These are phyloP conservation scores for Tolypocladium ophioglossoides DNA, from an alignment of 2,329 filamentous ascomycete genomes.

Conservation along the genomic window DNA sequence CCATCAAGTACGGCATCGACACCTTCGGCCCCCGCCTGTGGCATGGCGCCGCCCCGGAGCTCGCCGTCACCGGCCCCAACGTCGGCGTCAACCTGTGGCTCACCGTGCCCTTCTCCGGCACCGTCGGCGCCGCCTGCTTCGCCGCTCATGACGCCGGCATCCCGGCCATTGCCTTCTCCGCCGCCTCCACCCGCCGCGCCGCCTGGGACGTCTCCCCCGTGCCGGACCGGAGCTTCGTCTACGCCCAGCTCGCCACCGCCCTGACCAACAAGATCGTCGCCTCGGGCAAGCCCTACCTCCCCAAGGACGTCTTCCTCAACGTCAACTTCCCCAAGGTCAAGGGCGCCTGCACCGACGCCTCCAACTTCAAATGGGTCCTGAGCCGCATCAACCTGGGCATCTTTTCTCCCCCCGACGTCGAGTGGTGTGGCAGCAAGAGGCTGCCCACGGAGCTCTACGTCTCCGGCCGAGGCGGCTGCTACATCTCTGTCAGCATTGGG, in stretches of 20 bases:
- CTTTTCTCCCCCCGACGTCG: conserved; percentile 41
- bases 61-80: conserved; percentile 35
- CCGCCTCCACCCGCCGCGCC: conserved; percentile 35
- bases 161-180: conserved; percentile 60
- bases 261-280: conserved; percentile 44
- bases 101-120: conserved; percentile 50
- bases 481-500: conserved; percentile 52
- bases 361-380: conserved; percentile 53
- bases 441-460: conserved; percentile 51
- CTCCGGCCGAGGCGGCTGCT: conserved; percentile 40
- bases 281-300: conserved; percentile 52
- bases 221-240: conserved; percentile 45
- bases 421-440: conserved; percentile 41
- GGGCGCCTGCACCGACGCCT: conserved; percentile 36
- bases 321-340: conserved; percentile 54
- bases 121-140: conserved; percentile 53
- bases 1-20: conserved; percentile 52
- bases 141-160: conserved; percentile 43
- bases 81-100: conserved; percentile 47
- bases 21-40: conserved; percentile 43
- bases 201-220: conserved; percentile 43
- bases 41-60: conserved; percentile 23
- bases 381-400: conserved; percentile 48
- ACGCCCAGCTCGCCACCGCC: conserved; percentile 50
- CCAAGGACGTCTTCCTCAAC: conserved; percentile 50